A percentile compares a stretch with the other conserved stretches of the same genome.
These are phyloP conservation scores for Kwoniella sp. DNA, from an alignment of 768 basidiomycete species.

Conservation along the genomic window DNA sequence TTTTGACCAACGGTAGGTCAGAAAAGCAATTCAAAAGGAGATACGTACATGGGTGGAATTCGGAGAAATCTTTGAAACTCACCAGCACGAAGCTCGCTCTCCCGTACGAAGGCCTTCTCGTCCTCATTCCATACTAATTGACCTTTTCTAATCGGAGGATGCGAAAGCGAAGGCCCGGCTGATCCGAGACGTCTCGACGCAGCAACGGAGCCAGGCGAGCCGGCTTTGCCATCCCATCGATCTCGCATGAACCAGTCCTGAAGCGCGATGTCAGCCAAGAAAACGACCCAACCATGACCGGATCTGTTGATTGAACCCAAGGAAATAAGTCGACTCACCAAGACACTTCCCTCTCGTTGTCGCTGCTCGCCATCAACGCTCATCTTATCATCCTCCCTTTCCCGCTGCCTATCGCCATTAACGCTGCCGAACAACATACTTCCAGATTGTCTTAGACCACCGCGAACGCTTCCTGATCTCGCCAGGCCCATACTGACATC, in stretches of 20 bases:
- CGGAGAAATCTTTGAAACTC: slow-evolving; percentile 1
- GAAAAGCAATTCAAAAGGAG: no score
- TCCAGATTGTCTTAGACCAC: slow-evolving; percentile 21
- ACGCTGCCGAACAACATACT: slow-evolving; percentile 37
- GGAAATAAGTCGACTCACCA: no score
- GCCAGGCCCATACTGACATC: slow-evolving; percentile 38
- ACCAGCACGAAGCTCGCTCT: slow-evolving; percentile 41
- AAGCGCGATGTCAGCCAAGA: slow-evolving; percentile 7
- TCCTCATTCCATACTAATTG: slow-evolving; percentile 47
- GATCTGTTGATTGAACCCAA: not conserved
- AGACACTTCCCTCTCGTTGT: slow-evolving; percentile 33
- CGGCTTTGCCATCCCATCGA: slow-evolving; percentile 34
- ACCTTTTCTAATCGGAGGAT: slow-evolving; percentile 42
- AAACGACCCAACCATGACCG: not conserved
- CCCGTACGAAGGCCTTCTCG: slow-evolving; percentile 47
- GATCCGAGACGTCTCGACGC: slow-evolving; percentile 34
- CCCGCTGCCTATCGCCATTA: slow-evolving; percentile 26
- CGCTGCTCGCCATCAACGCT: slow-evolving; percentile 39
- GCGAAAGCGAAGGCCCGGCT: slow-evolving; percentile 26
- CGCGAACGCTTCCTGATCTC: slow-evolving; percentile 17
- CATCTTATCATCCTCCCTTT: slow-evolving; percentile 39
- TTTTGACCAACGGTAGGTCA: not conserved
- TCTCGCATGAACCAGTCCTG: slow-evolving; percentile 52
- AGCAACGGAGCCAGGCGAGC: slow-evolving; percentile 35
- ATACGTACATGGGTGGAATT: not conserved